A percentile compares a stretch with the other conserved stretches of the same genome.
These are phyloP conservation scores for Pseudogymnoascus sp. DNA, from an alignment of 2,329 filamentous ascomycete species.

Conservation along the genomic window DNA sequence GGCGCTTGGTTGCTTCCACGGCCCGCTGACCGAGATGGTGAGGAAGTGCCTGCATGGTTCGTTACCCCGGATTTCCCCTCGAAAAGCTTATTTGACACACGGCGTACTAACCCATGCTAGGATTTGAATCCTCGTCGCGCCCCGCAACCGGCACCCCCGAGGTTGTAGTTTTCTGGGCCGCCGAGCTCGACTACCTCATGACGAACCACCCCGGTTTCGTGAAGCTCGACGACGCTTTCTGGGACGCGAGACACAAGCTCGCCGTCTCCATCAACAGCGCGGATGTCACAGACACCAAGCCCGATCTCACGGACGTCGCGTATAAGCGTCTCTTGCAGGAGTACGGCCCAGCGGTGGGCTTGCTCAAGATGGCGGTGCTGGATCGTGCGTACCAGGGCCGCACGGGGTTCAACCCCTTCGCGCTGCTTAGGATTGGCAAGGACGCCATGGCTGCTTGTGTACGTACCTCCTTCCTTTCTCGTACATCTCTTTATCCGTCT, in stretches of 20 bases:
- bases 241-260: neutral
- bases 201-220: neutral
- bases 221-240: neutral
- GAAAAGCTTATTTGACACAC: too few species aligned
- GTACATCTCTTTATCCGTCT: neutral
- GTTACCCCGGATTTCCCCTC: neutral
- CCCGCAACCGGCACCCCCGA: neutral
- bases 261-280: neutral
- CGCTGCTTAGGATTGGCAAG: neutral
- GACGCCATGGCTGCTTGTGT: neutral
- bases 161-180: neutral
- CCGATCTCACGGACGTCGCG: neutral
- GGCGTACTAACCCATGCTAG: neutral
- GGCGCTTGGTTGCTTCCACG: neutral
- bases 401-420: neutral
- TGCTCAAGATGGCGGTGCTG: neutral
- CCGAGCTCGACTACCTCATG: neutral
- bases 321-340: neutral
- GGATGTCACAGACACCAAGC: neutral
- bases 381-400: neutral
- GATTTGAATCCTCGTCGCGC: neutral
- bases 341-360: neutral
- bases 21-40: neutral
- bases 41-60: neutral
- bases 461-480: neutral